These are phyloP conservation scores for Globomyces pollinis-pini DNA, from an alignment of 192 early-diverging fungal genomes.

Conservation along the genomic window DNA sequence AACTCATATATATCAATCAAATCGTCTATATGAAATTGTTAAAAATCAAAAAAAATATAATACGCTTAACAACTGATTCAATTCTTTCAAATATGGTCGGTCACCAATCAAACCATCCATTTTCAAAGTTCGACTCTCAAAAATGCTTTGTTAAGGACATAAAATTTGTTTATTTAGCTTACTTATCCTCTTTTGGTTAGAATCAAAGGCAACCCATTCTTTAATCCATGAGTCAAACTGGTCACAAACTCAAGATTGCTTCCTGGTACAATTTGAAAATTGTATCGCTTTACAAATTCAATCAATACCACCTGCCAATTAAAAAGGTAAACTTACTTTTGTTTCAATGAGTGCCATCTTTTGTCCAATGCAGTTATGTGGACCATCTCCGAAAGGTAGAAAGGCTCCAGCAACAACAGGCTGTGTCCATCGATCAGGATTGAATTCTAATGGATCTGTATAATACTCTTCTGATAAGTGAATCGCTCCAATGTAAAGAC, in stretches of 20 bases:
- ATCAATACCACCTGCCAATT: background rate
- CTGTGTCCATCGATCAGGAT: slow-evolving; percentile 30
- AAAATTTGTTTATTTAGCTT: too few relatives aligned
- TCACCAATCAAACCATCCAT: too few relatives aligned
- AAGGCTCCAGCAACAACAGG: slow-evolving; percentile 16
- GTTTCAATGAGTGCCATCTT: slow-evolving; percentile 41
- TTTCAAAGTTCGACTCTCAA: too few relatives aligned
- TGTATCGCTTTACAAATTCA: background rate
- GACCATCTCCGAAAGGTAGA: slow-evolving; percentile 37
- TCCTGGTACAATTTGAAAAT: background rate
- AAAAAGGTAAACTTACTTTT: background rate
- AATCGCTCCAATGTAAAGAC: slow-evolving; percentile 17
- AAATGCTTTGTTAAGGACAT: too few relatives aligned
- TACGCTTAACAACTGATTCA: too few relatives aligned
- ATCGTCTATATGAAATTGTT: too few relatives aligned
- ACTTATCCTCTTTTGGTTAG: background rate
- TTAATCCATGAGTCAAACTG: background rate
- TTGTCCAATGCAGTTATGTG: slow-evolving; percentile 43
- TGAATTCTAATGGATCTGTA: slow-evolving; percentile 19
- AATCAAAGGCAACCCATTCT: background rate
- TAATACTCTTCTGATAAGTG: slow-evolving; percentile 23
- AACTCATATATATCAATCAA: too few relatives aligned
- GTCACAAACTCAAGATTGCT: background rate
- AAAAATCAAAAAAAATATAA: too few relatives aligned
- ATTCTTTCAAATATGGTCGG: too few relatives aligned